Base-by-base conservation (phyloP, 2,329 filamentous ascomycete genomes). In the Colletotrichum acutatum region DNA sequence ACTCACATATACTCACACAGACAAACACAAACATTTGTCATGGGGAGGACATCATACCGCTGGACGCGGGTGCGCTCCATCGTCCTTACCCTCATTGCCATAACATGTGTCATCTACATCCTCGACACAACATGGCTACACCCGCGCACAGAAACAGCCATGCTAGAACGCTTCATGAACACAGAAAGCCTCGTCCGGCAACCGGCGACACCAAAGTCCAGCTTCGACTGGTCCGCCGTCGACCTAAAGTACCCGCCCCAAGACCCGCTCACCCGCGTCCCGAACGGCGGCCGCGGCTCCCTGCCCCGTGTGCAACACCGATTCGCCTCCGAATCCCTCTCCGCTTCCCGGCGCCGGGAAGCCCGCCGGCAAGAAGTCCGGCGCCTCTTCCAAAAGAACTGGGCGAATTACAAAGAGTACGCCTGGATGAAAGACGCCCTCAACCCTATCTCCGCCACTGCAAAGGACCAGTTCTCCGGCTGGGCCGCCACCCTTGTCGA, bases 341-440 rank as follows among this genome's bases (percentile, higher is more conserved):
- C 68, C n/a, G 78, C 76, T 11, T 75, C 75, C 22, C 65, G 68
- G 8, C 30, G 76, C 22, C 79, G 82, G 5, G 77, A 81, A 42
- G 75, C 73, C 1, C 79, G 84, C 11, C 82, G 81, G 1, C 83
- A 73, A 7, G 81, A 79, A 24, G 79, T 84, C 22, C 81, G 80
- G 68, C 72, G 77, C 46, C 78, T 78, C 54, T 84, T 84, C 70
- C 58, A 76, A 5, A 81, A 79, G 74, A 76, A 78, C 12, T 87
- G 85, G 85, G 77, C 76, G 14, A 83, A 82, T 57, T 88, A 88
- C 77, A 85, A 79, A 63, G 75, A 78, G n/a, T 77, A 83, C 68
- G 86, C 86, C 1, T 87, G 85, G 85, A 81, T 83, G 76, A 81
- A 82, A 57, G 86, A 87, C 76, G 86, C 86, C 65, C 76, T 87